These are phyloP conservation scores for Aspergillus panamensis DNA, from an alignment of 495 filamentous ascomycete genomes.

Conservation along the genomic window DNA sequence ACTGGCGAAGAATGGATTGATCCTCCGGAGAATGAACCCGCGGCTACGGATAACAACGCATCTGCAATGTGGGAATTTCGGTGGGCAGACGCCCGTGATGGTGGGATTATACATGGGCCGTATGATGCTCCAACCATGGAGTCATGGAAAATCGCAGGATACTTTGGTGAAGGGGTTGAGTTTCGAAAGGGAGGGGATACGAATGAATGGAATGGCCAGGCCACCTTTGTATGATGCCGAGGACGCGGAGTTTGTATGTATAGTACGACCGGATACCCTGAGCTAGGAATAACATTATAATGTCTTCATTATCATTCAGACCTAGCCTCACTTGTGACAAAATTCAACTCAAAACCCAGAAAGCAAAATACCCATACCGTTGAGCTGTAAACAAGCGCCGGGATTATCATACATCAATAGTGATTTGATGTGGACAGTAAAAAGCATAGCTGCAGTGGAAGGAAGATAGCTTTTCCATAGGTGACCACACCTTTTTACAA, in stretches of 20 bases:
- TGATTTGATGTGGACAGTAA: constrained; percentile 30
- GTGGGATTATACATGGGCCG: constrained; percentile 73
- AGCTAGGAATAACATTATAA: constrained; percentile 9
- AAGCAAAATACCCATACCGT: constrained; percentile 23
- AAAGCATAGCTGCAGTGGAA: constrained; percentile 26
- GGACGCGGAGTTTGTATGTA: constrained; percentile 7
- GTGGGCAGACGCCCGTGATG: constrained; percentile 87
- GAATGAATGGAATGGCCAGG: constrained; percentile 57
- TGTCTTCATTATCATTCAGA: constrained; percentile 24
- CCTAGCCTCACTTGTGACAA: constrained; percentile 17
- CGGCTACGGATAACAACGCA: constrained; percentile 22
- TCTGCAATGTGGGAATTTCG: constrained; percentile 79
- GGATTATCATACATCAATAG: constrained; percentile 47
- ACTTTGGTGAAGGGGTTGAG: constrained; percentile 91
- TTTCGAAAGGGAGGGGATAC: constrained; percentile 64
- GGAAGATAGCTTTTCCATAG: constrained; percentile 21
- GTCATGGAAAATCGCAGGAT: constrained; percentile 84
- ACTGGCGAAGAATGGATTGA: constrained; percentile 92
- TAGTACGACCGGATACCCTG: constrained; percentile 14
- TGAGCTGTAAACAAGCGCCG: constrained; percentile 38
- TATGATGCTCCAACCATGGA: constrained; percentile 82
- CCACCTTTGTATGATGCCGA: constrained; percentile 55
- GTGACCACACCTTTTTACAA: background rate
- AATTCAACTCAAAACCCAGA: constrained; percentile 31
- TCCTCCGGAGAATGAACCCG: constrained; percentile 31